Evolutionary conservation across 2,329 filamentous ascomycete species (phyloP).

Genomic region (Didymella glomerata): DNA sequence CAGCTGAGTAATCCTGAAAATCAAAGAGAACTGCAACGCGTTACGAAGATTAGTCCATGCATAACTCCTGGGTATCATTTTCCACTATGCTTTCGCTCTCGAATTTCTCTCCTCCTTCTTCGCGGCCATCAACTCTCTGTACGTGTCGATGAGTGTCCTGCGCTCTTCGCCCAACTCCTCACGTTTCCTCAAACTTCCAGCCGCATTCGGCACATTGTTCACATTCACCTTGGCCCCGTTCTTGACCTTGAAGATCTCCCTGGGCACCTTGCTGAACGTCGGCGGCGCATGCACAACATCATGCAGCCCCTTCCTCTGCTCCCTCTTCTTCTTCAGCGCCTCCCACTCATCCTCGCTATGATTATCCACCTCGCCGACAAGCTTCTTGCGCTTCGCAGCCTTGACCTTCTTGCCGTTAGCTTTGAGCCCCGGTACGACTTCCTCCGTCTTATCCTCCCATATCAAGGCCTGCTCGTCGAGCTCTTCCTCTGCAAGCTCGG

Average conservation of each 20-base stretch:
- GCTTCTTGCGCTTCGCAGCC: constrained; percentile 61
- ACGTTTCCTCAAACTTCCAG: constrained; percentile 74
- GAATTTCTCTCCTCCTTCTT: constrained; percentile 29
- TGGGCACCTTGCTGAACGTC: constrained; percentile 68
- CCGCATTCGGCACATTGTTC: constrained; percentile 71
- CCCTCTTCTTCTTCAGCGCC: constrained; percentile 66
- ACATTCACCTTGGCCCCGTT: constrained; percentile 72
- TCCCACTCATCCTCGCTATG: constrained; percentile 81
- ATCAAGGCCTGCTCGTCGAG: constrained; percentile 69
- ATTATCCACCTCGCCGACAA: constrained; percentile 59
- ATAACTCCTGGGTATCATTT: constrained; percentile 8
- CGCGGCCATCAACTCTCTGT: constrained; percentile 71
- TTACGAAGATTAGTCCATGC: background rate
- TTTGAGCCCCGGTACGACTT: constrained; percentile 60
- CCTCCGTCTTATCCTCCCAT: constrained; percentile 69
- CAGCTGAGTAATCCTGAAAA: background rate
- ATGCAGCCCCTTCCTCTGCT: constrained; percentile 64
- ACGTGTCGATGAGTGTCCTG: constrained; percentile 75
- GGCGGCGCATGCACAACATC: constrained; percentile 80
- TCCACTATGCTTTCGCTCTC: constrained; percentile 5
- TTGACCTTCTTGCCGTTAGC: constrained; percentile 58
- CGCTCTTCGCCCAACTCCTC: constrained; percentile 77
- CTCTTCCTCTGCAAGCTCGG: constrained; percentile 69
- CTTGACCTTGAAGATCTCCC: constrained; percentile 71
- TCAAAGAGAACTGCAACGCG: background rate